Percentiles rank a stretch among this genome's conserved stretches.
phyloP scores from a whole-genome alignment of 2,329 filamentous ascomycete species.

The Ceratocystis destructans region DNA sequence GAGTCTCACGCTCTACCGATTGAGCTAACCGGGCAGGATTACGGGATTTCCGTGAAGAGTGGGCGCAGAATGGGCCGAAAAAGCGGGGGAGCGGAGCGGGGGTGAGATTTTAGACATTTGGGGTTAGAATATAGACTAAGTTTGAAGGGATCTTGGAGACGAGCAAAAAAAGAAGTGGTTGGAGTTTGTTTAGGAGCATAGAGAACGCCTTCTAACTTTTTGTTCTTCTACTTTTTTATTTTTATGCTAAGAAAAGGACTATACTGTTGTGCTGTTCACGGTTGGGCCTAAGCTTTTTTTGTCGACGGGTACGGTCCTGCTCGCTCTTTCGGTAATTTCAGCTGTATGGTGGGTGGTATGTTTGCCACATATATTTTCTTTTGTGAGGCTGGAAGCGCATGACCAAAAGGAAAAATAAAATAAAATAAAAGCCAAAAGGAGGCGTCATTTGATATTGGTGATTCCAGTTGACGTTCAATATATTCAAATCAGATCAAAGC shows the following conservation, averaged over 20 bases:
- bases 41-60: background rate
- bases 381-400: background rate
- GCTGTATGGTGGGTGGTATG: background rate
- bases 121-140: no score
- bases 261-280: no score
- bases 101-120: no score
- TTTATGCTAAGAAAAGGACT: no score
- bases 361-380: background rate
- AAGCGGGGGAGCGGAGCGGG: background rate
- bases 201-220: no score
- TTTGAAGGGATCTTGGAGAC: no score
- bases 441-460: background rate
- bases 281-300: no score
- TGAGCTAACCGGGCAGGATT: constrained; percentile 44
- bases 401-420: background rate
- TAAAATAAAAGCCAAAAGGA: background rate
- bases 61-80: background rate
- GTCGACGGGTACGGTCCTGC: no score
- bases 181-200: no score
- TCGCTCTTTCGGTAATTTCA: background rate
- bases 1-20: constrained; percentile 64
- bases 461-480: background rate
- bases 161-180: no score
- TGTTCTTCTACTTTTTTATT: no score
- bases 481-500: background rate